phyloP scores from a whole-genome alignment of 345 rosid species.

The thale cress (Arabidopsis thaliana) region DNA sequence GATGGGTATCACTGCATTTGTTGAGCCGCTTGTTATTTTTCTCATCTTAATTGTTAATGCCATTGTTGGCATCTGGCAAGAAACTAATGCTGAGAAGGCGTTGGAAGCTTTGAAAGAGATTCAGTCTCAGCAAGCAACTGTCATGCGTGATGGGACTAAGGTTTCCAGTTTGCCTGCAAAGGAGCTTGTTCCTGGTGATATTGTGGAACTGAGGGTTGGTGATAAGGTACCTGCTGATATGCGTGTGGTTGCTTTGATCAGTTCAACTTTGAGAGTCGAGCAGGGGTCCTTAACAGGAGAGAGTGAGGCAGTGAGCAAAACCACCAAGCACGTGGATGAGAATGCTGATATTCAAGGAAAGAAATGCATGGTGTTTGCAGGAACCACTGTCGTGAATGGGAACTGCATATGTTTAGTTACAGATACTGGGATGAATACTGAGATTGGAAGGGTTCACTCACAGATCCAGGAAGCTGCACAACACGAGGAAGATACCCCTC shows the following conservation, averaged over 20 bases:
- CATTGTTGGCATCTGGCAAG: slow-evolving; percentile 92
- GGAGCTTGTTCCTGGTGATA: slow-evolving; percentile 93
- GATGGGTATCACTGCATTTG: slow-evolving; percentile 82
- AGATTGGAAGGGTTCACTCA: slow-evolving; percentile 86
- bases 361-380: slow-evolving; percentile 88
- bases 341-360: slow-evolving; percentile 85
- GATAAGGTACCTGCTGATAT: slow-evolving; percentile 95
- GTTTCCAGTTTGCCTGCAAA: slow-evolving; percentile 59
- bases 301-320: slow-evolving; percentile 90
- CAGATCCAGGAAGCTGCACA: slow-evolving; percentile 94
- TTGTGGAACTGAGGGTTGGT: slow-evolving; percentile 85
- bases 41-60: slow-evolving; percentile 91
- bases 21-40: slow-evolving; percentile 92
- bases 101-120: slow-evolving; percentile 92
- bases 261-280: slow-evolving; percentile 85
- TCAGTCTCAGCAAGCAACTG: slow-evolving; percentile 77
- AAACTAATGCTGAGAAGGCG: slow-evolving; percentile 89
- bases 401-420: slow-evolving; percentile 81
- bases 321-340: slow-evolving; percentile 66
- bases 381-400: slow-evolving; percentile 92
- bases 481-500: slow-evolving; percentile 84
- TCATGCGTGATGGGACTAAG: slow-evolving; percentile 66
- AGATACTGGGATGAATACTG: slow-evolving; percentile 79
- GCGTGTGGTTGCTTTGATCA: slow-evolving; percentile 67
- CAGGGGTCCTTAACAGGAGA: slow-evolving; percentile 95